These are phyloP conservation scores for Solanum hybrid DNA, from an alignment of 305 asterid genomes.

Conservation along the genomic window DNA sequence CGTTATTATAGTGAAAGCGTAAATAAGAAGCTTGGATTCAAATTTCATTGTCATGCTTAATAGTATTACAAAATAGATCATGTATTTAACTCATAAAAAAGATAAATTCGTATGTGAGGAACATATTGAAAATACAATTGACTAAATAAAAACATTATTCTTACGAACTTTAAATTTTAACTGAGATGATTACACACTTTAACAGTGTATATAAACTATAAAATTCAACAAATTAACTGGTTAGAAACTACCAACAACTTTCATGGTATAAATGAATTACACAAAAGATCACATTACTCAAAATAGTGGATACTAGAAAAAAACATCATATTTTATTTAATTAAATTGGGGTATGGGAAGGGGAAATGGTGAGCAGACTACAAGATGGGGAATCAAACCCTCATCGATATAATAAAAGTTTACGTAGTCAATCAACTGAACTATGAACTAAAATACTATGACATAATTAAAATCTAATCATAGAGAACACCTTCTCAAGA, in stretches of 20 bases:
- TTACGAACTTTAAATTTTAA: no score
- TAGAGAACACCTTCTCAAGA: constrained; percentile 41
- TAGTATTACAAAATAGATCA: background rate
- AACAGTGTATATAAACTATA: background rate
- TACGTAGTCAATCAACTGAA: background rate
- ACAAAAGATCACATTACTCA: background rate
- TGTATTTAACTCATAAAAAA: background rate
- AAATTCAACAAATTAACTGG: background rate
- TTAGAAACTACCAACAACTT: background rate
- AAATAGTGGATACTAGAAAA: background rate
- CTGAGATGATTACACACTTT: background rate
- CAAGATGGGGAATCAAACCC: background rate
- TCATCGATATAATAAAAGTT: background rate
- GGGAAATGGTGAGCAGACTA: background rate
- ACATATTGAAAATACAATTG: background rate
- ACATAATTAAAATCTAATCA: constrained; percentile 7
- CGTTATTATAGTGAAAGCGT: background rate
- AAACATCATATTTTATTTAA: no score
- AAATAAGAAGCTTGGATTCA: background rate
- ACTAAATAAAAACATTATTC: background rate
- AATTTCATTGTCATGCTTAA: background rate
- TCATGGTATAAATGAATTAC: background rate
- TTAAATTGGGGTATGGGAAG: background rate
- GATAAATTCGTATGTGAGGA: background rate
- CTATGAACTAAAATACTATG: background rate